A percentile compares a stretch with the other conserved stretches of the same genome.
phyloP scores from a whole-genome alignment of 2,329 filamentous ascomycete species.

The Fusarium anguioides region DNA sequence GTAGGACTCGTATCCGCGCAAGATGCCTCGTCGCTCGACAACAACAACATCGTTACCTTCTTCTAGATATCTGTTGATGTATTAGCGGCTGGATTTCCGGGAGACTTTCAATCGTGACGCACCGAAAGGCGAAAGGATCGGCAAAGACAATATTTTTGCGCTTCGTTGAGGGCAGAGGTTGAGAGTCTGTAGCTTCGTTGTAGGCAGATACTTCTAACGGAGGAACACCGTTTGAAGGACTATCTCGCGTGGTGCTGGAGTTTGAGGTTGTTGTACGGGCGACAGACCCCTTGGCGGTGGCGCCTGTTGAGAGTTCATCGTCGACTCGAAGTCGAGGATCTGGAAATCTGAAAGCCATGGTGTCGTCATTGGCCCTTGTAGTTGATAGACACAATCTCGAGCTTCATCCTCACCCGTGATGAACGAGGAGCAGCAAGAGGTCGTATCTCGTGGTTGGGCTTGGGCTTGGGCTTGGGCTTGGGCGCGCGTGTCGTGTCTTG shows the following conservation, averaged over 20 bases:
- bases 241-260: conserved; percentile 34
- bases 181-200: conserved; percentile 27
- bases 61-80: conserved; percentile 74
- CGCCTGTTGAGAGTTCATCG: conserved; percentile 40
- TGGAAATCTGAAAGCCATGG: conserved; percentile 55
- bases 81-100: conserved; percentile 16
- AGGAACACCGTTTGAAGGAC: conserved; percentile 37
- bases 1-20: conserved; percentile 91
- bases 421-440: conserved; percentile 32
- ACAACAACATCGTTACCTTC: conserved; percentile 82
- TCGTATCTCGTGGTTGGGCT: conserved; percentile 19
- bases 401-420: conserved; percentile 43
- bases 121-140: conserved; percentile 69
- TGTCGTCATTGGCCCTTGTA: conserved; percentile 45
- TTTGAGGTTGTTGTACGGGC: conserved; percentile 36
- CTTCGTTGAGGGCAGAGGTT: conserved; percentile 27
- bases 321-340: conserved; percentile 46
- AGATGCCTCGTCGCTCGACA: conserved; percentile 74
- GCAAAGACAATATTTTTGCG: conserved; percentile 66
- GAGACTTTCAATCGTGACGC: conserved; percentile 32
- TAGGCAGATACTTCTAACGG: conserved; percentile 33
- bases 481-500: conserved; percentile 6
- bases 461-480: too few species aligned
- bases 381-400: conserved; percentile 26
- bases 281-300: conserved; percentile 32